Evolutionary conservation across 306 rosid genomes (phyloP), one percentile per base, ranked within the genome.

Genomic region (Rubus idaeus): DNA sequence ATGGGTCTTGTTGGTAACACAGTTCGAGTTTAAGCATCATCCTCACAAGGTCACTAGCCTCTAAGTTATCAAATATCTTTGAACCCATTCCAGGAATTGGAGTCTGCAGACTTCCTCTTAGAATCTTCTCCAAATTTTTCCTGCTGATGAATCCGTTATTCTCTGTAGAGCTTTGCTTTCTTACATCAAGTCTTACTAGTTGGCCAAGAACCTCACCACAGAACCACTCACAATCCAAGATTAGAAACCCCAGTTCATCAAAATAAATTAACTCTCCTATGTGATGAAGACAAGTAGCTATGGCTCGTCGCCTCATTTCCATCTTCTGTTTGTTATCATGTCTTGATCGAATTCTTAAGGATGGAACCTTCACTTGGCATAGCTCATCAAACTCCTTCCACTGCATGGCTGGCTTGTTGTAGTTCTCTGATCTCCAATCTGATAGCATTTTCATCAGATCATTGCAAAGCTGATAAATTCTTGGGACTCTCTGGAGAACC

Each of bases 11-110:
- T 85, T 92, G 89, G 37, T 96, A 91, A 71, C 99, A 92, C 3
- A 91, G 87, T 83, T 92, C 98, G 7, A 96, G 94, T 84, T 89
- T 96, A n/a, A 92, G 90, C 99, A 96, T 92, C 99, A 96, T 92
- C 79, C 85, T 87, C 78, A 92, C 96, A 65, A 92, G 90, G 55
- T 95, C 98, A 84, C 87, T 85, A 18, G 94, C 89, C 46, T 92
- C 97, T 56, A 95, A 86, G 83, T 89, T 96, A 80, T 96, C 98
- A 73, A 87, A 92, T 18, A 92, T 91, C 85, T 88, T 92, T 57
- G 96, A 89, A 56, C 93, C 88, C 85, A 91, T 84, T 55, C 96
- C 94, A 30, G 94, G 99, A 87, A 96, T 88, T 39, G 85, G 89
- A 65, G 98, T 92, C 17, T 89, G 92, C 76, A 95, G 83, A 84